A percentile compares a stretch with the other conserved stretches of the same genome.
These are phyloP conservation scores for Angophora floribunda DNA, from an alignment of 345 rosid genomes.

Conservation along the genomic window DNA sequence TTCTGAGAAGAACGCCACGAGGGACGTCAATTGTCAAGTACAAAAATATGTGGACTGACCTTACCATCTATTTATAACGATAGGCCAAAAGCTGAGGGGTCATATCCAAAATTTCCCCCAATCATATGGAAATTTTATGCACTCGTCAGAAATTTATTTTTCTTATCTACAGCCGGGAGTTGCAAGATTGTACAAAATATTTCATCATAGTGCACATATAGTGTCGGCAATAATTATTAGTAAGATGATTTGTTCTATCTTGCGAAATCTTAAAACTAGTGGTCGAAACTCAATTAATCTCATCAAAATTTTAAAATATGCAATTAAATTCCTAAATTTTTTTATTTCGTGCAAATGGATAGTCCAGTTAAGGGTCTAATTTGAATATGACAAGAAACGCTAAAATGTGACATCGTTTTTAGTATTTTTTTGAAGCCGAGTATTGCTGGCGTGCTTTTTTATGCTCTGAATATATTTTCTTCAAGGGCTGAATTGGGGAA, in stretches of 20 bases:
- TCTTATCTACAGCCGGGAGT: neutral
- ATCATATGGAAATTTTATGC: neutral
- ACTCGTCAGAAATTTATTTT: neutral
- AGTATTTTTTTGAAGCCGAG: neutral
- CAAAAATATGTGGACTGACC: neutral
- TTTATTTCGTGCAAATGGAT: neutral
- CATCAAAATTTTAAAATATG: neutral
- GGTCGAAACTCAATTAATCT: neutral
- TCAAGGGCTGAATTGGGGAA: neutral
- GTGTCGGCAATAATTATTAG: fast-evolving
- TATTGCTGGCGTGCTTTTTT: neutral
- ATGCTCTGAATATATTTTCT: neutral
- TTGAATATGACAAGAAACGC: neutral
- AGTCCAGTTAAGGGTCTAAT: neutral
- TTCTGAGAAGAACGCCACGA: neutral
- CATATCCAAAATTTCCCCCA: neutral
- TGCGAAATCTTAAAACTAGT: neutral
- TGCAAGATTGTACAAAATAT: neutral
- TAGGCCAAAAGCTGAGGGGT: neutral
- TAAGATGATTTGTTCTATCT: fast-evolving
- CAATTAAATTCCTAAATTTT: fast-evolving
- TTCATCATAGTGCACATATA: fast-evolving
- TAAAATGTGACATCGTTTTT: neutral
- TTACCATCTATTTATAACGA: neutral
- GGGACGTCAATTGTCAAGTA: neutral